Base-by-base conservation (phyloP, 371 early-diverging fungal species). In the Choanephora cucurbitarum region DNA sequence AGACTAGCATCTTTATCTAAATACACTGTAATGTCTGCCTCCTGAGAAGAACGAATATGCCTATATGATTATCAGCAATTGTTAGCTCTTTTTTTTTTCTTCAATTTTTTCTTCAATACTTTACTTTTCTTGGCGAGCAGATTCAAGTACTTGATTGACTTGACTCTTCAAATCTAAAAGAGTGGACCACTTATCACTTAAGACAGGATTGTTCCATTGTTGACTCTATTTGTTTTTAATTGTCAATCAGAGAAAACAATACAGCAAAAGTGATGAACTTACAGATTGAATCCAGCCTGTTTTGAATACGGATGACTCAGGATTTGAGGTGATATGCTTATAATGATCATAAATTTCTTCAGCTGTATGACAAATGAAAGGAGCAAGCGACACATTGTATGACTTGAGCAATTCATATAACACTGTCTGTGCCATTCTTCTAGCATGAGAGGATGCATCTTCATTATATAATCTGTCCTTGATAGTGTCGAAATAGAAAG, bases 391-490 rank as follows among this genome's bases (percentile, higher is more conserved):
- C 22, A 67, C 72, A 0, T 80, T 82, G 64, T 90, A 89, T 9
- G 81, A 76, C n/a, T 78, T 73, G 32, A 93, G 68, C 17, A 83
- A 64, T 43, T 89, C 83, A 65, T 81, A 86, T 7, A 92, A 69
- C 2, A 85, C 88, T 0, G 90, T 85, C 57, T 91, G 90, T 32
- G 86, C 86, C 33, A 80, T 78, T 23, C 81, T 75, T 44, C 94
- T 81, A 37, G 76, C 52, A 0, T 37, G 23, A 0, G 69, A 55
- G 2, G 62, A 55, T 18, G 50, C 50, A 18, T 62, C 33, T 37
- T 87, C 84, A 21, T 88, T 85, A 46, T 94, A 94, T 10, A 94
- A 70, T 44, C 90, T 77, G 60, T 94, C 94, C 75, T 94, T 94
- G 67, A 89, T 77, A 8, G 86, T 72, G 52, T 93, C 94, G 74